A percentile compares a stretch with the other conserved stretches of the same genome.
phyloP scores from a whole-genome alignment of 1,139 yeast species.

The Candida tropicalis region DNA sequence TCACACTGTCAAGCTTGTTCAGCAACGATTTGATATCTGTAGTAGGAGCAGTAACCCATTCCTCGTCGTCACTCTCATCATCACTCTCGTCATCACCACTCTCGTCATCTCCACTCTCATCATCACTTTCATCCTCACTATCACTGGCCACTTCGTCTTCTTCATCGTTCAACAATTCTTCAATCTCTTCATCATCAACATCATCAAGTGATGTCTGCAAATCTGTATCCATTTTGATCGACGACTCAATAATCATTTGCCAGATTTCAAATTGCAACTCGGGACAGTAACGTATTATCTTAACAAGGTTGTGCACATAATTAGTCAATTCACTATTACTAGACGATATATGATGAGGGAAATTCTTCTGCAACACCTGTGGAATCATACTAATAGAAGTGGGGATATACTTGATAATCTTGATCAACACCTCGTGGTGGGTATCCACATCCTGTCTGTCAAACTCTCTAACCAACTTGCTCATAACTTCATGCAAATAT shows the following conservation, averaged over 20 bases:
- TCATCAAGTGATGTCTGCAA: slow-evolving; percentile 87
- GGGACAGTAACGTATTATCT: slow-evolving; percentile 65
- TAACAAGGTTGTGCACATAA: slow-evolving; percentile 67
- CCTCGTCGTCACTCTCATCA: slow-evolving; percentile 36
- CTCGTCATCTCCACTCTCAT: slow-evolving; percentile 18
- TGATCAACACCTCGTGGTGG: slow-evolving; percentile 70
- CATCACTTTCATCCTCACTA: slow-evolving; percentile 36
- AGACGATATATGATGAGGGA: slow-evolving; percentile 79
- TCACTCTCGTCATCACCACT: slow-evolving; percentile 31
- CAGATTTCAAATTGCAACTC: slow-evolving; percentile 76
- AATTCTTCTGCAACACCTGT: slow-evolving; percentile 54
- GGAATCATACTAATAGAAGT: slow-evolving; percentile 74
- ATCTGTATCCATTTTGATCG: slow-evolving; percentile 91
- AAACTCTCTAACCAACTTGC: slow-evolving; percentile 65
- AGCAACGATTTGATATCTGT: slow-evolving; percentile 58
- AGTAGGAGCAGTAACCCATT: slow-evolving; percentile 43
- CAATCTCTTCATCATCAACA: slow-evolving; percentile 73
- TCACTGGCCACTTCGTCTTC: slow-evolving; percentile 30
- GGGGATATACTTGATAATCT: slow-evolving; percentile 73
- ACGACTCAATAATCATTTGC: slow-evolving; percentile 77
- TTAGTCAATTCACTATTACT: slow-evolving; percentile 55
- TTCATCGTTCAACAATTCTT: slow-evolving; percentile 56
- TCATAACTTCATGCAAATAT: slow-evolving; percentile 84
- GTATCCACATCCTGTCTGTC: slow-evolving; percentile 19
- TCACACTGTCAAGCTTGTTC: slow-evolving; percentile 68